Conservation (phyloP, 257 asterid genomes). For the Plectranthus barbatus region DNA sequence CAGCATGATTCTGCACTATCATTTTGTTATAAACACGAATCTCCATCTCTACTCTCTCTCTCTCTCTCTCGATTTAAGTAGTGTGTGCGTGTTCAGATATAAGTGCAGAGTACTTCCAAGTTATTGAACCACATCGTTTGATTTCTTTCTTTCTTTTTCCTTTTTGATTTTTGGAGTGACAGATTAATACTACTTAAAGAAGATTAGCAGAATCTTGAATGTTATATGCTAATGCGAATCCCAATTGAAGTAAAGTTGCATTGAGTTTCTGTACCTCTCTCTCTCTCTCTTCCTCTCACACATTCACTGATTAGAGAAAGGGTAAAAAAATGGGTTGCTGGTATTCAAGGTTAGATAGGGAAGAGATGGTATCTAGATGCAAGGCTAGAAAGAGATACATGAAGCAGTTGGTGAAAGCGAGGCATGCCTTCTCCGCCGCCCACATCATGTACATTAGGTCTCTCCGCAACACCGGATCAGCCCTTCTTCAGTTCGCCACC, state of each 20-base stretch:
- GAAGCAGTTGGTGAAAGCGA: slow-evolving; percentile 76
- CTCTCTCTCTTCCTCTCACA: not conserved
- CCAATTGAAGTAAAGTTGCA: not conserved
- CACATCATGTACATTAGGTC: slow-evolving; percentile 73
- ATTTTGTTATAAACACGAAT: slow-evolving; percentile 8
- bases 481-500: too few species aligned
- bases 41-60: not conserved
- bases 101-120: not conserved
- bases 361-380: too few species aligned
- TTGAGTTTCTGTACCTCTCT: too few species aligned
- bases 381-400: too few species aligned
- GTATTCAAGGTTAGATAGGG: too few species aligned
- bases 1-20: not conserved
- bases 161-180: not conserved
- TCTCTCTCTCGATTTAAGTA: not conserved
- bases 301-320: not conserved
- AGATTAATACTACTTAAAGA: slow-evolving; percentile 4
- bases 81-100: not conserved
- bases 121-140: too few species aligned
- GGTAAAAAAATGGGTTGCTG: slow-evolving; percentile 68
- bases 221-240: slow-evolving; percentile 9
- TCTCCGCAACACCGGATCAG: slow-evolving; percentile 69
- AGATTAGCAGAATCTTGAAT: not conserved
- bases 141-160: not conserved
- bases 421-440: too few species aligned